These are phyloP conservation scores for Lyophyllum decastes DNA, from an alignment of 768 basidiomycete genomes.

Conservation along the genomic window DNA sequence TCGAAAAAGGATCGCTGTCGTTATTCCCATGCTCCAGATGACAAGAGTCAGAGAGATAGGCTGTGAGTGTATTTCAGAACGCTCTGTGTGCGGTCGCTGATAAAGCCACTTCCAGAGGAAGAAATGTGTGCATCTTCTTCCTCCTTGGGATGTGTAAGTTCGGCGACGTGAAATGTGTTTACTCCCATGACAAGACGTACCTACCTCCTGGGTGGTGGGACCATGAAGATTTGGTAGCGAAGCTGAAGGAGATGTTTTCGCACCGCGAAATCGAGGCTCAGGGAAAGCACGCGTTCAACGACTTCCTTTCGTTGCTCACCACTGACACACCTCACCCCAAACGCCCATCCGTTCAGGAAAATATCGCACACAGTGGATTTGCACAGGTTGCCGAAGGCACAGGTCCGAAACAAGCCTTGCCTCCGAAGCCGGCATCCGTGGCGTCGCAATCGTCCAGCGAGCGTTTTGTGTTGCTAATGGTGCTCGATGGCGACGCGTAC, in stretches of 20 bases:
- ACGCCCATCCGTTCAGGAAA: neutral
- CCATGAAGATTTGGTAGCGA: slow-evolving; percentile 2
- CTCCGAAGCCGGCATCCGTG: neutral
- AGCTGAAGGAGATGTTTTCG: neutral
- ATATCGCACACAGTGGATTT: neutral
- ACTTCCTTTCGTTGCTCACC: neutral
- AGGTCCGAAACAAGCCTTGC: neutral
- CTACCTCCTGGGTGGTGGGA: slow-evolving; percentile 54
- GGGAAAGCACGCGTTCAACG: neutral
- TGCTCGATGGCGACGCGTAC: slow-evolving; percentile 23
- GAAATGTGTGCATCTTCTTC: slow-evolving; percentile 38
- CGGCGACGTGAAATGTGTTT: slow-evolving; percentile 41
- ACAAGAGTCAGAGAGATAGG: slow-evolving; percentile 48
- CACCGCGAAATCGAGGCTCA: neutral
- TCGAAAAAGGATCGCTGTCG: slow-evolving; percentile 36
- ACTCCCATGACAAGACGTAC: slow-evolving; percentile 47
- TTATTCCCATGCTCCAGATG: slow-evolving; percentile 54
- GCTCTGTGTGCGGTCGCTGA: neutral
- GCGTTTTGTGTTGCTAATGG: slow-evolving; percentile 30
- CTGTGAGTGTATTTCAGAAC: slow-evolving; percentile 33
- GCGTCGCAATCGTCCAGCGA: neutral
- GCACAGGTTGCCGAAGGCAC: neutral
- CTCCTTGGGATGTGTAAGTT: slow-evolving; percentile 37
- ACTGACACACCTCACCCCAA: neutral
- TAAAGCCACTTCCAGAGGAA: slow-evolving; percentile 13